Evolutionary conservation across 2,329 filamentous ascomycete genomes (phyloP).

Genomic region (Myriangium duriaei): DNA sequence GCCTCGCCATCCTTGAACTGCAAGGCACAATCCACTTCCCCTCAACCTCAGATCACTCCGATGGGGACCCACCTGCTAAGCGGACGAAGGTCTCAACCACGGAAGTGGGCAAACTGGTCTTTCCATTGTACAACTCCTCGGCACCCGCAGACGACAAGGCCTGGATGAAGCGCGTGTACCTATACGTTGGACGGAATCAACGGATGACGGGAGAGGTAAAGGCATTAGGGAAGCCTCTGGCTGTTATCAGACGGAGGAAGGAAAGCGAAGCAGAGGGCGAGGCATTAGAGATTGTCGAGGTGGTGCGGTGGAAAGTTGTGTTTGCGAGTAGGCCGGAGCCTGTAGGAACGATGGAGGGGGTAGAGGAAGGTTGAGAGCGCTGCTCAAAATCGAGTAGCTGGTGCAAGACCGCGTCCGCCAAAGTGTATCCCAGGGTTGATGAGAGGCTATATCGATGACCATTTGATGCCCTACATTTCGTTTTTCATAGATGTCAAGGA

Average conservation of each 20-base stretch:
- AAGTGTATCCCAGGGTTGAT: no score
- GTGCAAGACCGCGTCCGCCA: no score
- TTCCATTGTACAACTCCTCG: conserved; percentile 58
- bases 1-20: conserved; percentile 79
- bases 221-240: conserved; percentile 67
- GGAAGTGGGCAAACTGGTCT: conserved; percentile 60
- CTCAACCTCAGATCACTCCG: conserved; percentile 18
- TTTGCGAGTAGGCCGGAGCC: conserved; percentile 81
- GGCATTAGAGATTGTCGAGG: conserved; percentile 71
- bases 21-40: conserved; percentile 83
- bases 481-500: no score
- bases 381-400: no score
- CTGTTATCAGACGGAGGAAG: conserved; percentile 53
- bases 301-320: conserved; percentile 75
- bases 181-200: conserved; percentile 84
- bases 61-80: conserved; percentile 19
- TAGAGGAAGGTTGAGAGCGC: not conserved
- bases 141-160: conserved; percentile 38
- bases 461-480: no score
- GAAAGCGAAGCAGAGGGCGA: conserved; percentile 22
- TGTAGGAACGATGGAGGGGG: conserved; percentile 34
- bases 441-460: no score
- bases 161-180: conserved; percentile 84
- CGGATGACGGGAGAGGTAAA: conserved; percentile 81
- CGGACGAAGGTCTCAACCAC: conserved; percentile 24